Base-by-base conservation (phyloP, 176 grass and related monocot genomes). In the Ensete glaucum region DNA sequence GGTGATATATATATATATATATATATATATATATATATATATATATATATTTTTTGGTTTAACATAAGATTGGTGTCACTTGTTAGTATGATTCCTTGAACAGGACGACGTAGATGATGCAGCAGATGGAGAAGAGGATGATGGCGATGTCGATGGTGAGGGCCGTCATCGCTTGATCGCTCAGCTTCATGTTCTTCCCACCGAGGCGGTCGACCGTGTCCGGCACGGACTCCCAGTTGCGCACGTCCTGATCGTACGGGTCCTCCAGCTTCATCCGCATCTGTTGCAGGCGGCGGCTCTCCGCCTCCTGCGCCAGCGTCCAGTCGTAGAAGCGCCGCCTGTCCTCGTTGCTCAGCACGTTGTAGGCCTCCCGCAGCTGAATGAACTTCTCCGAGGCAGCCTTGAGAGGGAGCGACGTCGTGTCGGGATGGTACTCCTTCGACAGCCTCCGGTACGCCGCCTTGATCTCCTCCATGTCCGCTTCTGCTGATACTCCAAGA, bases 351-450 rank as follows among this genome's bases (percentile, higher is more conserved):
- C 93, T 90, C 49, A 96, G 83, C 64, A 96, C 85, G 65, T 87
- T 83, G 85, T 96, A 96, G 69, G 75, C 90, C 90, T 96, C 87
- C 53, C 93, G 80, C 52, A 96, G 86, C 17, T 77, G 77, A 79
- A 96, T 92, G 83, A 96, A 96, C 84, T 87, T 92, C 77, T 92
- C 71, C 1, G 93, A 92, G 23, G 93, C 93, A 11, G 67, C 9
- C 66, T 90, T 92, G 0, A 96, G 85, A 50, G 93, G 93, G 21
- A 96, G 83, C 63, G 83, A 73, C 56, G 93, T 96, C 53, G 93
- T 96, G 83, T 96, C 93, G 1, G 93, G 93, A 79, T 96, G 93
- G 81, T 96, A 96, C 85, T 96, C 93, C 81, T 96, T 96, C 8
- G 93, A 92, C 57, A 96, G 81, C 23, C 93, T 81, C 9, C 93